Evolutionary conservation across 345 rosid genomes (phyloP), one percentile per base, ranked within the genome.

Genomic region (Lepidium didymum): DNA sequence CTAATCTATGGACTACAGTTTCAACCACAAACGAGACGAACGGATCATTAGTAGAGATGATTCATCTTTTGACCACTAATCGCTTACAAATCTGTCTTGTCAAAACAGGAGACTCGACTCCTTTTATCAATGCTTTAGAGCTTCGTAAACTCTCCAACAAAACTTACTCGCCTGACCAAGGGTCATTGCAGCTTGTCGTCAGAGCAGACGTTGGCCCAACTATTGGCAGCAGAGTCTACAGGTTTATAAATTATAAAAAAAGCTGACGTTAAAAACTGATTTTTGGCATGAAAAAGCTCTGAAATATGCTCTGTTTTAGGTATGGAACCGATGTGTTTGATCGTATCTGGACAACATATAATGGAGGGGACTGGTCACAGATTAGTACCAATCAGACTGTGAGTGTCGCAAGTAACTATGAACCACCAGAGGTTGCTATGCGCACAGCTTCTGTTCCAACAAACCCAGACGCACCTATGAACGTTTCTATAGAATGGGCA

Each of bases 71-170:
- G n/a, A 40, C 51, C 2, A 53, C 72, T 9, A 68, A 79, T 8
- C 62, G 70, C 11, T 56, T 83, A 21, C 70, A 79, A 51, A 35
- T 87, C 41, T 90, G 94, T 71, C 67, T 83, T 2, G 84, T 83
- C 13, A 86, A 87, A 36, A 71, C 80, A 66, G 69, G 70, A 19
- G 2, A 34, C 53, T 82, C 85, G 1, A 50, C 71, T 5, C 90
- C 90, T 25, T 84, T 84, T 67, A 76, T 86, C 27, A 77, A 85
- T 0, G 70, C 76, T 7, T 60, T 86, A 44, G 90, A 89, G 43
- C 42, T 85, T 5, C 79, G 91, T 77, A 72, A 43, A 25, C 35
- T 83, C 29, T 63, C 18, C 9, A 75, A 42, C 70, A 60, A 64
- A n/a, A 64, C 62, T 41, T 74, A 76, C 40, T 6, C 4, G 49